phyloP scores from a whole-genome alignment of 345 rosid species.

The Eucalyptus grandis region DNA sequence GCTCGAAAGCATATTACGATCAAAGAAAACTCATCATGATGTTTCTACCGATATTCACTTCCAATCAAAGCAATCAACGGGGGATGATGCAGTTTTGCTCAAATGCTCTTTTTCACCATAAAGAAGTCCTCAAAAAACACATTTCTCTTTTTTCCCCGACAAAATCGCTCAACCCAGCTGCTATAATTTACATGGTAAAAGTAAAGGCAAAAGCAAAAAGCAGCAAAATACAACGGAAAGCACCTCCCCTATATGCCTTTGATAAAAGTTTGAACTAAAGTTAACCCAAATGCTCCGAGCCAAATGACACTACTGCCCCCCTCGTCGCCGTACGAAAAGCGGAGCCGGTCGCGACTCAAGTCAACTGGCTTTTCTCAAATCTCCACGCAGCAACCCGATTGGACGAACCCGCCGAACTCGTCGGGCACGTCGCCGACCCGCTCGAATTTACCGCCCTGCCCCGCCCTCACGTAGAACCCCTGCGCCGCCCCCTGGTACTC shows the following conservation, averaged over 20 bases:
- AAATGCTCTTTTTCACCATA: background rate
- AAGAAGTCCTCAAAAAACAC: background rate
- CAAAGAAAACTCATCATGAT: background rate
- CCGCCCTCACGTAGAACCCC: conserved; percentile 20
- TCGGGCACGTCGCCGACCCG: conserved; percentile 10
- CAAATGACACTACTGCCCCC: background rate
- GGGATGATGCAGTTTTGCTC: background rate
- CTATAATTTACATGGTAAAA: background rate
- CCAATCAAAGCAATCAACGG: background rate
- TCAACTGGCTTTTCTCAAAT: background rate
- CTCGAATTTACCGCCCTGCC: conserved; percentile 20
- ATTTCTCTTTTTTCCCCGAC: background rate
- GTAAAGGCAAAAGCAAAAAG: background rate
- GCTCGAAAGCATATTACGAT: background rate
- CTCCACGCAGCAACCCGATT: conserved; percentile 51
- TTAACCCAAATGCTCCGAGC: background rate
- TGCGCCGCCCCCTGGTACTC: conserved; percentile 33
- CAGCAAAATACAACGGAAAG: background rate
- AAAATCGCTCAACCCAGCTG: background rate
- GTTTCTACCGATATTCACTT: background rate
- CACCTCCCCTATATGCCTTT: background rate
- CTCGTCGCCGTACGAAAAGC: background rate
- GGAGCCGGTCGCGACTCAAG: background rate
- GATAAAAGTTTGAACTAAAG: background rate
- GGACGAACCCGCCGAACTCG: conserved; percentile 40